Evolutionary conservation across 768 basidiomycete genomes (phyloP).

Genomic region (Psilocybe sp.): DNA sequence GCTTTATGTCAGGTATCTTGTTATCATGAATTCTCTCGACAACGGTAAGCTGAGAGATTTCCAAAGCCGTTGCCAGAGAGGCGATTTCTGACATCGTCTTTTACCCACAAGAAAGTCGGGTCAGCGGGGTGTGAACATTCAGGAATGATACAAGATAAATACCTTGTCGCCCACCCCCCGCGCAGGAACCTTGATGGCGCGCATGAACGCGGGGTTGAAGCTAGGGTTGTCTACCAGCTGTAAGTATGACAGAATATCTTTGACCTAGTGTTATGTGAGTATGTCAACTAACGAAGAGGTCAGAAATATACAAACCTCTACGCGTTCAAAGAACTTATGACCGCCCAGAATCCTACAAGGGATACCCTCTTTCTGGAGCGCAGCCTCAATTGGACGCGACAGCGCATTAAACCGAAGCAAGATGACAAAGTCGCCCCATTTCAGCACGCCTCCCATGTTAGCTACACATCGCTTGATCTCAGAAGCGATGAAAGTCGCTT

Average conservation of each 20-base stretch:
- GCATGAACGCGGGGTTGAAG: conserved; percentile 62
- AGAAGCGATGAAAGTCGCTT: conserved; percentile 67
- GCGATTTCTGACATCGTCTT: conserved; percentile 65
- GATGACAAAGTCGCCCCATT: conserved; percentile 79
- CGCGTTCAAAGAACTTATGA: conserved; percentile 83
- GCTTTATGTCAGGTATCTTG: conserved; percentile 61
- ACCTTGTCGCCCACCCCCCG: conserved; percentile 82
- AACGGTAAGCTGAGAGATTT: conserved; percentile 53
- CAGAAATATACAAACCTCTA: conserved; percentile 50
- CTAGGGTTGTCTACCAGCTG: conserved; percentile 77
- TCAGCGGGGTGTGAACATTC: background rate
- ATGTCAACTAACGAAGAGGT: background rate
- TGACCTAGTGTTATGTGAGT: conserved; percentile 45
- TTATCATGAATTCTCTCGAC: conserved; percentile 65
- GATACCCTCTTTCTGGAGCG: conserved; percentile 76
- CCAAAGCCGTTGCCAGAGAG: conserved; percentile 45
- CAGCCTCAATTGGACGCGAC: conserved; percentile 71
- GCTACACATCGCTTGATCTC: conserved; percentile 82
- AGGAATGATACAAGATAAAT: background rate
- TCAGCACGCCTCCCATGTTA: conserved; percentile 65
- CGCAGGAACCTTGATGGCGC: conserved; percentile 71
- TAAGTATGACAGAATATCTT: conserved; percentile 79
- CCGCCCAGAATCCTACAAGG: conserved; percentile 76
- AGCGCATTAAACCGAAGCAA: conserved; percentile 82
- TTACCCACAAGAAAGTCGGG: background rate